Conservation (phyloP, 345 rosid genomes). For the Angophora floribunda region DNA sequence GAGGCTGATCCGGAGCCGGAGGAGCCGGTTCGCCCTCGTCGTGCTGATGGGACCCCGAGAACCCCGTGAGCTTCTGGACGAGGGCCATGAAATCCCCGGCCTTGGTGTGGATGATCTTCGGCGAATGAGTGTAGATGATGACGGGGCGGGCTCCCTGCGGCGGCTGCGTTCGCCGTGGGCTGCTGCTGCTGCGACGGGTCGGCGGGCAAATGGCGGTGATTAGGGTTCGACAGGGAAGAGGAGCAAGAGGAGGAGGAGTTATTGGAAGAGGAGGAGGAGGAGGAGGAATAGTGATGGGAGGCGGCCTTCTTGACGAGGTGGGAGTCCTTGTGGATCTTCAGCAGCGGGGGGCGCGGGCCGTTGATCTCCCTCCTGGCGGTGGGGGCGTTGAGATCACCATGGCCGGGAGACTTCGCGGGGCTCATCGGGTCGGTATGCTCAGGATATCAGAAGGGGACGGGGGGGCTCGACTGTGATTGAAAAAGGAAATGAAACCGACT, state of each 20-base stretch:
- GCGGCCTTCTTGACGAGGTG: constrained; percentile 25
- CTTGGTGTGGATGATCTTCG: constrained; percentile 69
- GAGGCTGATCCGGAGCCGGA: not conserved
- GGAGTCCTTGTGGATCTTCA: constrained; percentile 34
- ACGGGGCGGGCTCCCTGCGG: constrained; percentile 19
- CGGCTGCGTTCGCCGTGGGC: not conserved
- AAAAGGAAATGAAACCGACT: not conserved
- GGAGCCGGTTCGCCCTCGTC: not conserved
- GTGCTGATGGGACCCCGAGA: constrained; percentile 5
- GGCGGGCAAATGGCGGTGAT: not conserved
- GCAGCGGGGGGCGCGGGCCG: constrained; percentile 22
- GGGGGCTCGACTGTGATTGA: not conserved
- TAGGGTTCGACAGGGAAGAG: not conserved
- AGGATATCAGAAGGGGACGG: not conserved
- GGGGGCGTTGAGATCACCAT: not conserved
- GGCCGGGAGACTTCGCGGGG: constrained; percentile 1
- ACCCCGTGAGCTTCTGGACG: constrained; percentile 74
- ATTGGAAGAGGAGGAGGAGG: not conserved
- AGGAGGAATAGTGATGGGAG: not conserved
- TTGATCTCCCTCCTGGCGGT: constrained; percentile 8
- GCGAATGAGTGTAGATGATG: constrained; percentile 58
- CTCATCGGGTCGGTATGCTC: not conserved
- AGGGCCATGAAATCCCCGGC: constrained; percentile 75
- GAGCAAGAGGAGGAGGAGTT: not conserved
- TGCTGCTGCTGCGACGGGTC: constrained; percentile 18